Conservation (phyloP, 805 yeast genomes). For the Myxozyma melibiosi region DNA sequence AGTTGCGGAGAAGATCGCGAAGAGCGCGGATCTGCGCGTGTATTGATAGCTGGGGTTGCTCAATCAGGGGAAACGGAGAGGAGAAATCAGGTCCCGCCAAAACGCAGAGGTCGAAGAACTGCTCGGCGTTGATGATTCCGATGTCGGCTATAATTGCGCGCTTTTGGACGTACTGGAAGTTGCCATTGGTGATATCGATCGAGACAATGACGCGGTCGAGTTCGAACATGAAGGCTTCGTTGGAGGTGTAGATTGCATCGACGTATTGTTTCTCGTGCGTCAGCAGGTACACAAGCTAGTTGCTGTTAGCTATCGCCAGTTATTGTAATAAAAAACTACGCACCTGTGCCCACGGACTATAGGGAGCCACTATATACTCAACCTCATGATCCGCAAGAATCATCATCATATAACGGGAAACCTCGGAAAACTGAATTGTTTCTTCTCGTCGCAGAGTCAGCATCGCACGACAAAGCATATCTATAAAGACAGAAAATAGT, state of each 20-base stretch:
- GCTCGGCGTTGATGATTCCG: constrained; percentile 57
- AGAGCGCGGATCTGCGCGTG: constrained; percentile 34
- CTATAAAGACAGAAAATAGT: not conserved
- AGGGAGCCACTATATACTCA: constrained; percentile 80
- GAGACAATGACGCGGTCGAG: constrained; percentile 73
- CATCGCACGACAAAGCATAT: not conserved
- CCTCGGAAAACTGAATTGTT: constrained; percentile 19
- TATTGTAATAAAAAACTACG: not conserved
- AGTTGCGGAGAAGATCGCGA: constrained; percentile 38
- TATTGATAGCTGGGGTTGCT: constrained; percentile 17
- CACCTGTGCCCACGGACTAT: constrained; percentile 60
- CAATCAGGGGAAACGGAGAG: constrained; percentile 60
- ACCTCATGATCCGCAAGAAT: constrained; percentile 58
- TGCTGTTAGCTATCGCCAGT: not conserved
- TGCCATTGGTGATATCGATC: constrained; percentile 66
- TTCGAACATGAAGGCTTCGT: constrained; percentile 68
- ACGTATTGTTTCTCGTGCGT: constrained; percentile 52
- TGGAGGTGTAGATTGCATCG: constrained; percentile 81
- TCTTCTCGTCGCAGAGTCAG: constrained; percentile 3
- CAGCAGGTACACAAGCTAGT: constrained; percentile 66
- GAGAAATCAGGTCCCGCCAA: constrained; percentile 79
- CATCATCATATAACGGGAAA: constrained; percentile 46
- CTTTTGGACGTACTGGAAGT: constrained; percentile 68
- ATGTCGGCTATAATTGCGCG: constrained; percentile 61
- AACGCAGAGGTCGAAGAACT: constrained; percentile 73